Percentiles rank a stretch among this genome's conserved stretches.
Evolutionary conservation across 345 rosid species (phyloP).

Genomic region (Stellera chamaejasme): DNA sequence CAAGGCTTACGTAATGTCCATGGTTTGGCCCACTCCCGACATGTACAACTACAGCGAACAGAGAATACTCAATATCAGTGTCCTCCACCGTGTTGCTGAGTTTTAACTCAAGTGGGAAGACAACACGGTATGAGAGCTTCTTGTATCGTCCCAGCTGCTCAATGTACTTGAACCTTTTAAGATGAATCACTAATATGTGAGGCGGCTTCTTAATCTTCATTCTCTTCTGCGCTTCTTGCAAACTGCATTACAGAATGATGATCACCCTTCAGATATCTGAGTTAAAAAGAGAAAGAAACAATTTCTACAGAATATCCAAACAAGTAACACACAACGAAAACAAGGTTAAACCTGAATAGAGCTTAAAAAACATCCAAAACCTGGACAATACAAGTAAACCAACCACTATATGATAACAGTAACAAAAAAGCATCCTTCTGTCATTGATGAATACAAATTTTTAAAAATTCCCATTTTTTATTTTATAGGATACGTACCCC

Average conservation of each 20-base stretch:
- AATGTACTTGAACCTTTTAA: slow-evolving; percentile 92
- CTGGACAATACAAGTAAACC: neutral
- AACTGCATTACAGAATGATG: slow-evolving; percentile 37
- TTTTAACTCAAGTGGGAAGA: slow-evolving; percentile 91
- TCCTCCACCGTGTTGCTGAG: slow-evolving; percentile 91
- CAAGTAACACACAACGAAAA: neutral
- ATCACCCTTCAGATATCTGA: neutral
- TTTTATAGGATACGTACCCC: no score
- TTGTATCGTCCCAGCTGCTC: slow-evolving; percentile 95
- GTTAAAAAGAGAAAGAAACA: no score
- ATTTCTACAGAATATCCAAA: neutral
- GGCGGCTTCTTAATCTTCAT: slow-evolving; percentile 99
- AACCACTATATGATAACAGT: neutral
- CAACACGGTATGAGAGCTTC: slow-evolving; percentile 92
- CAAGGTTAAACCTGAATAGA: neutral
- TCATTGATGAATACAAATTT: no score
- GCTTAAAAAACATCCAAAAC: neutral
- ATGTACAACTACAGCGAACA: slow-evolving; percentile 96
- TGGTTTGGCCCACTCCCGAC: slow-evolving; percentile 98
- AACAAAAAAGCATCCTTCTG: no score
- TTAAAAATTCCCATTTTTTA: no score
- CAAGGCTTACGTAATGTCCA: slow-evolving; percentile 95
- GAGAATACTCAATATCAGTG: slow-evolving; percentile 81
- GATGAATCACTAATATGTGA: slow-evolving; percentile 81
- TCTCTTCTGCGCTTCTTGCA: slow-evolving; percentile 98